Conservation (phyloP, 257 asterid genomes). For the Scutellaria barbata region DNA sequence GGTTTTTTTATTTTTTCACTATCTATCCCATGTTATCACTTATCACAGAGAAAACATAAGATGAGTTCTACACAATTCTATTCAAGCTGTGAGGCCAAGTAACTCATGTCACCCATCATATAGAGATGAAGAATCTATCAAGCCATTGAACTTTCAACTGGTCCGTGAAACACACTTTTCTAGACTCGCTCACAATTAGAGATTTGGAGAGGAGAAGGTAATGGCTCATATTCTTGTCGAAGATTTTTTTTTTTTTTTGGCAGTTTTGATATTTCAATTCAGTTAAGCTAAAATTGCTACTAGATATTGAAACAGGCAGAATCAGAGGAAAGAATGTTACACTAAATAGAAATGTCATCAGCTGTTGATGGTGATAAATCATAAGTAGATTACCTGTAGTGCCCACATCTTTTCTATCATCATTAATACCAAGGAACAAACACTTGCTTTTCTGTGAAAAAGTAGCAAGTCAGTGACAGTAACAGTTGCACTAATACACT, state of each 20-base stretch:
- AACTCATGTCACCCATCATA: no score
- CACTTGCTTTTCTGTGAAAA: conserved; percentile 67
- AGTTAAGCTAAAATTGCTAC: not conserved
- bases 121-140: not conserved
- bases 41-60: no score
- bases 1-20: no score
- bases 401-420: conserved; percentile 72
- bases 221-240: not conserved
- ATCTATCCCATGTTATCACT: no score
- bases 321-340: no score
- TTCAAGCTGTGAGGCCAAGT: no score
- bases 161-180: not conserved
- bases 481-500: conserved; percentile 15
- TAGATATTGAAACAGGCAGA: not conserved
- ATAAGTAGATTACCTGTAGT: conserved; percentile 67
- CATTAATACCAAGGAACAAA: conserved; percentile 79
- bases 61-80: no score
- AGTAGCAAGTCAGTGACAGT: conserved; percentile 30
- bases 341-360: no score
- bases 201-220: not conserved
- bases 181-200: not conserved
- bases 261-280: not conserved
- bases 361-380: conserved; percentile 31
- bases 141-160: not conserved
- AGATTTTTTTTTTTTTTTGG: not conserved